phyloP scores from a whole-genome alignment of 2,329 filamentous ascomycete genomes.

The Zalaria obscura region DNA sequence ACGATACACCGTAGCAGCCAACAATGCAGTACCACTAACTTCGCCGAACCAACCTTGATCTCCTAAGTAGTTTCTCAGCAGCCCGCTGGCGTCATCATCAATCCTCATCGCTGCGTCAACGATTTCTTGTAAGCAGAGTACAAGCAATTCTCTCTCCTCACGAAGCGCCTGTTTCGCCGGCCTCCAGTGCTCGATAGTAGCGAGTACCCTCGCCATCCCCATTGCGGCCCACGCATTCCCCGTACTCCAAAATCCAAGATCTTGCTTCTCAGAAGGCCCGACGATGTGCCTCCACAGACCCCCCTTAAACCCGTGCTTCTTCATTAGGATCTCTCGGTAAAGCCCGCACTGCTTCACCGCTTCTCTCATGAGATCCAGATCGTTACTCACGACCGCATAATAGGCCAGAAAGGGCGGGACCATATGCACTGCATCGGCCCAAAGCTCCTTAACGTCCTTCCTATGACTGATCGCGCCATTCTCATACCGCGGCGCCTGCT shows the following conservation, averaged over 20 bases:
- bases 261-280: conserved; percentile 18
- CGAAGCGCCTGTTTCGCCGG: conserved; percentile 9
- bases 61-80: conserved; percentile 34
- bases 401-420: conserved; percentile 36
- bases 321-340: conserved; percentile 25
- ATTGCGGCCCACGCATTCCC: conserved; percentile 35
- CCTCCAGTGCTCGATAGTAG: conserved; percentile 24
- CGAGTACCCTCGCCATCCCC: conserved; percentile 32
- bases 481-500: conserved; percentile 23
- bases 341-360: conserved; percentile 26
- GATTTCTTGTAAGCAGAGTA: conserved; percentile 21
- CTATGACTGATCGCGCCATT: conserved; percentile 37
- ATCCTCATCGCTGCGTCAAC: conserved; percentile 20
- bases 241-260: conserved; percentile 31
- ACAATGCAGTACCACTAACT: conserved; percentile 32
- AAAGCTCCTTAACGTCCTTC: conserved; percentile 27
- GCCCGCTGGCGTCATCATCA: conserved; percentile 19
- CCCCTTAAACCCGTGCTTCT: conserved; percentile 10
- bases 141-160: conserved; percentile 14
- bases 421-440: conserved; percentile 38
- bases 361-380: conserved; percentile 20
- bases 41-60: conserved; percentile 32
- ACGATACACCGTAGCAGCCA: conserved; percentile 31
- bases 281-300: conserved; percentile 34
- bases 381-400: conserved; percentile 25